Conservation (phyloP, 164 flowering plant species). For the Vitis amurensis region DNA sequence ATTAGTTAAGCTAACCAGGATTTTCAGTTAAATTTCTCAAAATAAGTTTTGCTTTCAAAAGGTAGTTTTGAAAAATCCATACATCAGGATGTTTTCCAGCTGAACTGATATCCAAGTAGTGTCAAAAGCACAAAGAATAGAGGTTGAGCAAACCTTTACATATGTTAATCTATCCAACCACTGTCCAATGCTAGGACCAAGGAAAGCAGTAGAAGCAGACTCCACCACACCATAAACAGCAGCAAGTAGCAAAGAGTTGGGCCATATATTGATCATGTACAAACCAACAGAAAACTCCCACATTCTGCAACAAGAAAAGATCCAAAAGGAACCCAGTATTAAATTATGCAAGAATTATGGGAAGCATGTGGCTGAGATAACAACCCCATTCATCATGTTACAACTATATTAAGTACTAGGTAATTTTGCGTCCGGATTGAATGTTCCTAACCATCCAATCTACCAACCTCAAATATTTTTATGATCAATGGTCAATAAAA, state of each 20-base stretch:
- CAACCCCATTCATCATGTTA: neutral
- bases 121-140: neutral
- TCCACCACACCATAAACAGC: conserved; percentile 83
- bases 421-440: too few relatives aligned
- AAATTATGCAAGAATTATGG: neutral
- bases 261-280: conserved; percentile 86
- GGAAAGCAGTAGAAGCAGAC: conserved; percentile 67
- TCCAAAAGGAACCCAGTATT: neutral
- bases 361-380: neutral
- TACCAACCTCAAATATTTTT: too few relatives aligned
- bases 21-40: neutral
- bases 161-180: conserved; percentile 66
- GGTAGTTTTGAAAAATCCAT: too few relatives aligned
- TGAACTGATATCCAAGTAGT: neutral
- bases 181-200: conserved; percentile 76
- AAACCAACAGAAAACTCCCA: conserved; percentile 96
- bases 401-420: neutral
- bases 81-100: too few relatives aligned
- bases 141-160: conserved; percentile 42
- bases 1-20: neutral
- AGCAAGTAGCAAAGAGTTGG: conserved; percentile 71
- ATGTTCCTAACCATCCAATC: too few relatives aligned
- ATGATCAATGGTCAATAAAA: too few relatives aligned
- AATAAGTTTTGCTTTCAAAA: neutral
- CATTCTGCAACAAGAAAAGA: conserved; percentile 55